A percentile compares a stretch with the other conserved stretches of the same genome.
Evolutionary conservation across 768 basidiomycete species (phyloP).

Genomic region (Favolaschia claudopus): DNA sequence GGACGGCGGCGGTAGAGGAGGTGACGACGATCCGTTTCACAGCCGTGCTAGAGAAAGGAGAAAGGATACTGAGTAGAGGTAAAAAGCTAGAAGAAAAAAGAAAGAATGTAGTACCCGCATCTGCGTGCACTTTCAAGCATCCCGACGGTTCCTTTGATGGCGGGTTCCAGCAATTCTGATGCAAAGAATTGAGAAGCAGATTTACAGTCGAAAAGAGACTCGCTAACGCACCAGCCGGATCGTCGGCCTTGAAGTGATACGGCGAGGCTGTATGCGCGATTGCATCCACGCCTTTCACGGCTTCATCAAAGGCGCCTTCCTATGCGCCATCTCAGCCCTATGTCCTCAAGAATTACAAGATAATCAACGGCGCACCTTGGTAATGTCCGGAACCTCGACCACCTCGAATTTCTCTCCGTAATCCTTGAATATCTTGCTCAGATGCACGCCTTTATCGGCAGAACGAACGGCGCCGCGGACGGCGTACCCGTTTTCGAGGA

Average conservation of each 20-base stretch:
- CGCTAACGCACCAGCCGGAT: constrained; percentile 44
- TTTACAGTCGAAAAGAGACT: neutral
- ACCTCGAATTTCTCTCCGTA: constrained; percentile 68
- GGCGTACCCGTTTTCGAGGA: constrained; percentile 67
- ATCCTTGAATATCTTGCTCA: constrained; percentile 60
- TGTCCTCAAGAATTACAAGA: neutral
- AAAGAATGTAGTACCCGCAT: constrained; percentile 7
- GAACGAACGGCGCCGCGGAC: constrained; percentile 77
- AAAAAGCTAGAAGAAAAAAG: neutral
- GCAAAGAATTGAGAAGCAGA: no score
- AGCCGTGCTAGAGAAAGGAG: constrained; percentile 40
- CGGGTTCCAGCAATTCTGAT: constrained; percentile 40
- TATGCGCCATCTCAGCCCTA: constrained; percentile 36
- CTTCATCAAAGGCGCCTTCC: constrained; percentile 81
- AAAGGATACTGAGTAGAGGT: no score
- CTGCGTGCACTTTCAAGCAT: constrained; percentile 48
- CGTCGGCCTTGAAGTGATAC: constrained; percentile 52
- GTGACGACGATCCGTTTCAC: constrained; percentile 78
- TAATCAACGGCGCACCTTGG: constrained; percentile 31
- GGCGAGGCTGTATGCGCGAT: constrained; percentile 78
- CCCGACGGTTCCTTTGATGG: constrained; percentile 50
- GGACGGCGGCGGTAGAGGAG: constrained; percentile 63
- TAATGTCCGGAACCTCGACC: constrained; percentile 75
- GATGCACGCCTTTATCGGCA: constrained; percentile 60
- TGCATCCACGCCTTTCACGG: constrained; percentile 77